Evolutionary conservation across 108 stramenopile species (phyloP).

Genomic region (Licmophora abbreviata): DNA sequence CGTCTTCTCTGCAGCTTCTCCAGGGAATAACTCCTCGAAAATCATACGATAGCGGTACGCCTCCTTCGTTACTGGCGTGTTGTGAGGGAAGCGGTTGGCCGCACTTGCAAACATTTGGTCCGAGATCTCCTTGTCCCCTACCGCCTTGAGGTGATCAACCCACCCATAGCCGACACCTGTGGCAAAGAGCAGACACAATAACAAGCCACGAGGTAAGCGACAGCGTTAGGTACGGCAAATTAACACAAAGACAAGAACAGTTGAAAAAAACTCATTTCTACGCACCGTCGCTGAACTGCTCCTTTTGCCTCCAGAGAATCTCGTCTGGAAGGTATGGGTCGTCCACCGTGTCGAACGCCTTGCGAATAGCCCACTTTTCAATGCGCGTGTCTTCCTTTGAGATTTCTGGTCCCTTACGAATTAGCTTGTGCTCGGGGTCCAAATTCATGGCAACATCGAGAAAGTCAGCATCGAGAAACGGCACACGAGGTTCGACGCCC

Average conservation of each 20-base stretch:
- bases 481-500: conserved; percentile 96
- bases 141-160: conserved; percentile 90
- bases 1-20: conserved; percentile 89
- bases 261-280: not conserved
- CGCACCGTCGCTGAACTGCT: conserved; percentile 96
- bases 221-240: too few relatives aligned
- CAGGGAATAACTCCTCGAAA: conserved; percentile 96
- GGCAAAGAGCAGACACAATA: conserved; percentile 2
- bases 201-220: not conserved
- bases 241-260: not conserved
- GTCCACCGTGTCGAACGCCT: conserved; percentile 98
- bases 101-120: conserved; percentile 92
- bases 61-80: conserved; percentile 97
- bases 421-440: conserved; percentile 94
- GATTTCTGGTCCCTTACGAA: conserved; percentile 65
- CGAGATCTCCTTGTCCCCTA: conserved; percentile 85
- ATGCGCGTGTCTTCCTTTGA: conserved; percentile 75
- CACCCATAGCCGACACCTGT: conserved; percentile 95
- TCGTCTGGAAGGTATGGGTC: conserved; percentile 95
- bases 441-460: conserved; percentile 93
- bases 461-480: conserved; percentile 97
- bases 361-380: conserved; percentile 95
- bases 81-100: conserved; percentile 91
- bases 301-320: conserved; percentile 99
- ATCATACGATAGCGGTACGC: conserved; percentile 96